A percentile compares a stretch with the other conserved stretches of the same genome.
These are phyloP conservation scores for Lasiosphaeris hirsuta DNA, from an alignment of 495 filamentous ascomycete genomes.

Conservation along the genomic window DNA sequence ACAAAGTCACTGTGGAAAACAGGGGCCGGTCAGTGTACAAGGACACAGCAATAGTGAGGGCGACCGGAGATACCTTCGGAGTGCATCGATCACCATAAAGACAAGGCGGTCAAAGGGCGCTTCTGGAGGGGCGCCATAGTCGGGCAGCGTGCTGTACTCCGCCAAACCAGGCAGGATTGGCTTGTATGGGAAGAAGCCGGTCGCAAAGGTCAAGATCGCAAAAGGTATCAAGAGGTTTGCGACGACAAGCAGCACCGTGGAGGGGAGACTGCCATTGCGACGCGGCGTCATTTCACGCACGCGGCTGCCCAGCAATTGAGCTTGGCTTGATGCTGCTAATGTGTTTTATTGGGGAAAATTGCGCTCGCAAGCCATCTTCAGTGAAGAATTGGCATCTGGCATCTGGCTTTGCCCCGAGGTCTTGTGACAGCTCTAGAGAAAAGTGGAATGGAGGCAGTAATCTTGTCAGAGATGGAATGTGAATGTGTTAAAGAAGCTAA, in stretches of 20 bases:
- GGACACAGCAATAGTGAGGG: neutral
- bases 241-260: constrained; percentile 49
- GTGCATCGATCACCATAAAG: constrained; percentile 97
- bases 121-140: constrained; percentile 48
- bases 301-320: neutral
- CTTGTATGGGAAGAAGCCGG: constrained; percentile 97
- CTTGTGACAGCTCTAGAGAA: no score
- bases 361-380: constrained; percentile 10
- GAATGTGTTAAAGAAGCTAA: no score
- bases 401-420: neutral
- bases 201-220: constrained; percentile 77
- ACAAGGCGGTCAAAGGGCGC: constrained; percentile 83
- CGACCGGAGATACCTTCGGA: constrained; percentile 62
- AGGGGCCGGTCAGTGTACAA: neutral
- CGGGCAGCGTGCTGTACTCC: constrained; percentile 47
- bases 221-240: constrained; percentile 76
- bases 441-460: no score
- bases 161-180: constrained; percentile 84
- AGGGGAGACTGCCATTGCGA: constrained; percentile 31
- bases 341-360: constrained; percentile 5
- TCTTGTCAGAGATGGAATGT: no score
- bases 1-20: constrained; percentile 78
- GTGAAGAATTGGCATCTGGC: neutral
- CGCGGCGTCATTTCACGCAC: constrained; percentile 26
- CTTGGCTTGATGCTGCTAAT: neutral